Evolutionary conservation across 257 asterid species (phyloP).

Genomic region (Haberlea rhodopensis): DNA sequence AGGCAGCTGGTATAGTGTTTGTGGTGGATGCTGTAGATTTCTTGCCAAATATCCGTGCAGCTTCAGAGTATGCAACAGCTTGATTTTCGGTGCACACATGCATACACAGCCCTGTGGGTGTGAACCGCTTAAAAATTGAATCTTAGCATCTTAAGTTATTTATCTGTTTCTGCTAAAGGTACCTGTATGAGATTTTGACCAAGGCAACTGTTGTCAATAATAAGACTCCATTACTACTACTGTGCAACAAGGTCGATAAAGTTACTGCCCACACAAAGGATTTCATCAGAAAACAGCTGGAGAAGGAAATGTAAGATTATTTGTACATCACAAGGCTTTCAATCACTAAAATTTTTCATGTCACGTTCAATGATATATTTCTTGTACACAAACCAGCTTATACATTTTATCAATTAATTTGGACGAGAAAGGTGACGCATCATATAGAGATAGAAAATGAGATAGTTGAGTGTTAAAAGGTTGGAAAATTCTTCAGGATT

Average conservation of each 20-base stretch:
- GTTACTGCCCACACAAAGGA: constrained; percentile 82
- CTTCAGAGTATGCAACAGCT: constrained; percentile 59
- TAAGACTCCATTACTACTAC: constrained; percentile 58
- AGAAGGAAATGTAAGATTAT: constrained; percentile 49
- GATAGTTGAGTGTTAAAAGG: not conserved
- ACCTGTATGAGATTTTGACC: constrained; percentile 77
- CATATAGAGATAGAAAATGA: not conserved
- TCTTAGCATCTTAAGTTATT: constrained; percentile 6
- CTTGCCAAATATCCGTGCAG: constrained; percentile 70
- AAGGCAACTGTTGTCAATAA: constrained; percentile 66
- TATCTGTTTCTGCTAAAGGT: constrained; percentile 40
- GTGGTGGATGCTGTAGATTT: constrained; percentile 54
- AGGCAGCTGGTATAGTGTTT: constrained; percentile 59
- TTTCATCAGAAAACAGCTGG: constrained; percentile 78
- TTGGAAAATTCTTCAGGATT: not conserved
- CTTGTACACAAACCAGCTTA: not conserved
- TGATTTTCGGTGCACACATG: not conserved
- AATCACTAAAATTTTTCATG: not conserved
- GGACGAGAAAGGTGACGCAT: not conserved
- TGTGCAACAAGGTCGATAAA: constrained; percentile 93
- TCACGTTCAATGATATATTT: not conserved
- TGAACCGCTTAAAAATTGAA: not conserved
- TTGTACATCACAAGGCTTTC: constrained; percentile 13
- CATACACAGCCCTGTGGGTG: not conserved
- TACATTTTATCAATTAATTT: not conserved